Evolutionary conservation across 305 asterid species (phyloP).

Genomic region (Plantago coronopus): DNA sequence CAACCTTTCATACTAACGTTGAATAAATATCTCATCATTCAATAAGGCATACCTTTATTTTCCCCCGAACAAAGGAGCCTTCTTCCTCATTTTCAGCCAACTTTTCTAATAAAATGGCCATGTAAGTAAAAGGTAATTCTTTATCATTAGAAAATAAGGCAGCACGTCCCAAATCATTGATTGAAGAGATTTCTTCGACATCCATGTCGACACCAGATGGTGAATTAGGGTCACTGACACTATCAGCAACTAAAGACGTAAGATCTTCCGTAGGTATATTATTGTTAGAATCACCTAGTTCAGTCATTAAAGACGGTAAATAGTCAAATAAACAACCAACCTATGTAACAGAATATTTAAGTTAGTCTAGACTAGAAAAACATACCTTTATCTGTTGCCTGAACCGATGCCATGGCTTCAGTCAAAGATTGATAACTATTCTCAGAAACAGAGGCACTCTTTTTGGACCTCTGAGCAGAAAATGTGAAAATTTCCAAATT

Average conservation of each 20-base stretch:
- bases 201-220: constrained; percentile 37
- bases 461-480: constrained; percentile 24
- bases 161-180: constrained; percentile 44
- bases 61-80: constrained; percentile 51
- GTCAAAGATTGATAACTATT: constrained; percentile 19
- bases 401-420: constrained; percentile 21
- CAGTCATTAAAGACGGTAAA: constrained; percentile 7
- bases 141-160: constrained; percentile 43
- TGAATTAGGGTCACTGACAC: constrained; percentile 26
- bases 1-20: neutral
- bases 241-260: constrained; percentile 22
- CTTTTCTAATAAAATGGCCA: constrained; percentile 74
- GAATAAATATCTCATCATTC: constrained; percentile 3
- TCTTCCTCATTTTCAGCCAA: constrained; percentile 37
- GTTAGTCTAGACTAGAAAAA: constrained; percentile 2
- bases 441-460: constrained; percentile 22
- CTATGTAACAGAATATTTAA: constrained; percentile 1
- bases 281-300: constrained; percentile 25
- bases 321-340: constrained; percentile 12
- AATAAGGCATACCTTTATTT: constrained; percentile 55
- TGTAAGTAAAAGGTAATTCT: constrained; percentile 74
- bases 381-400: constrained; percentile 27
- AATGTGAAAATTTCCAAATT: constrained; percentile 23
- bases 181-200: constrained; percentile 34
- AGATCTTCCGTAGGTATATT: constrained; percentile 28